Evolutionary conservation across 805 yeast species (phyloP).

Genomic region (Ogataea thermomethanolica): DNA sequence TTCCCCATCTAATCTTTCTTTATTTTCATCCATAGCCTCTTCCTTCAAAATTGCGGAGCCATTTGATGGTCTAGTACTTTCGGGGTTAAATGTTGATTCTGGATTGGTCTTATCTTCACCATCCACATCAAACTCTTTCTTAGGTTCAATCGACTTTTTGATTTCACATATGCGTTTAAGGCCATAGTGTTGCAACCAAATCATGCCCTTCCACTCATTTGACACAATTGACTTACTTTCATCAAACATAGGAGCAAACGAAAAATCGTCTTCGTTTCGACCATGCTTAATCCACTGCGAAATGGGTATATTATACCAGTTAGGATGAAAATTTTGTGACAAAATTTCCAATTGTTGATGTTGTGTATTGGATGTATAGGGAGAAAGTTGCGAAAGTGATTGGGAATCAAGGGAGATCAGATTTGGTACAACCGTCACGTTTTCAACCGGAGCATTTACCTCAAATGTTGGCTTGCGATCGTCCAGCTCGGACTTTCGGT

Average conservation of each 20-base stretch:
- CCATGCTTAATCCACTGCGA: constrained; percentile 59
- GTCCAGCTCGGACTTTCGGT: constrained; percentile 69
- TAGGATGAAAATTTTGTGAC: constrained; percentile 53
- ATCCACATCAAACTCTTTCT: constrained; percentile 4
- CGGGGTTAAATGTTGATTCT: no score
- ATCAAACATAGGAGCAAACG: constrained; percentile 67
- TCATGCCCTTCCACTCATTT: constrained; percentile 46
- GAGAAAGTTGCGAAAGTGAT: constrained; percentile 44
- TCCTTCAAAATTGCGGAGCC: no score
- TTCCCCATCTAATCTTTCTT: not conserved
- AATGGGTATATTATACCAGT: constrained; percentile 61
- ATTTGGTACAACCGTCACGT: constrained; percentile 67
- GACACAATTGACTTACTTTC: constrained; percentile 54
- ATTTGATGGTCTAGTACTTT: no score
- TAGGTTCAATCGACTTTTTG: constrained; percentile 12
- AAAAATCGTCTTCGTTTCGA: constrained; percentile 36
- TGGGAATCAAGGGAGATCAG: constrained; percentile 35
- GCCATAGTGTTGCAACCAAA: constrained; percentile 55
- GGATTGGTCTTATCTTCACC: no score
- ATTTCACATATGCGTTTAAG: constrained; percentile 34
- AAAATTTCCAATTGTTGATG: constrained; percentile 40
- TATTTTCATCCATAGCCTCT: no score
- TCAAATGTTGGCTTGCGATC: constrained; percentile 67
- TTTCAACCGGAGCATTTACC: constrained; percentile 48
- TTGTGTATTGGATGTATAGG: constrained; percentile 22